Evolutionary conservation across 108 stramenopile genomes (phyloP).

Genomic region (Conticribra guillardii): DNA sequence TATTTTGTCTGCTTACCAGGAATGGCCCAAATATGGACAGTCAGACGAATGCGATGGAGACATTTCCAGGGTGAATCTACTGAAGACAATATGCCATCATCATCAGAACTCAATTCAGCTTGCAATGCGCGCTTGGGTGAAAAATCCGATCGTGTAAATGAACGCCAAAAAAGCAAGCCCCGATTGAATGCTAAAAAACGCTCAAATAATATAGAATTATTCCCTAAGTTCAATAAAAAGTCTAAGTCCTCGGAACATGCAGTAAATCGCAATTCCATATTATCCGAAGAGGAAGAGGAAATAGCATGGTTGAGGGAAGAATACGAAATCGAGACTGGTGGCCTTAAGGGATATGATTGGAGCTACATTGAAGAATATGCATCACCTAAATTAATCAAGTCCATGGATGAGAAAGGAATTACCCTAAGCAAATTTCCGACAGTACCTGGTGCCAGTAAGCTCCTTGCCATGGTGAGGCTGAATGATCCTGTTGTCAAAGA

Average conservation of each 20-base stretch:
- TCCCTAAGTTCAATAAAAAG: too few species aligned
- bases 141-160: neutral
- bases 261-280: slow-evolving; percentile 9
- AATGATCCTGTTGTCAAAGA: slow-evolving; percentile 7
- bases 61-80: slow-evolving; percentile 2
- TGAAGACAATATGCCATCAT: slow-evolving; percentile 8
- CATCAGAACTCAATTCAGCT: slow-evolving; percentile 21
- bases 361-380: slow-evolving; percentile 37
- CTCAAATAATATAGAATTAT: neutral
- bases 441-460: slow-evolving; percentile 18
- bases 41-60: slow-evolving; percentile 23
- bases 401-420: slow-evolving; percentile 23
- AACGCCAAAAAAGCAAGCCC: slow-evolving; percentile 14
- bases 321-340: slow-evolving; percentile 27
- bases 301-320: slow-evolving; percentile 43
- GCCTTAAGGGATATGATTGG: slow-evolving; percentile 36
- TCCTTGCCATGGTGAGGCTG: slow-evolving; percentile 25
- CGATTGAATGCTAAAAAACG: slow-evolving; percentile 10
- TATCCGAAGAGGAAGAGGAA: slow-evolving; percentile 27
- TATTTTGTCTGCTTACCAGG: neutral
- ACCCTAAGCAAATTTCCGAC: slow-evolving; percentile 15
- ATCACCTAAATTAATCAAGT: slow-evolving; percentile 1
- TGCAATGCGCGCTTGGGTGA: slow-evolving; percentile 24
- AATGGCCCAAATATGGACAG: slow-evolving; percentile 12
- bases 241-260: too few species aligned